Percentiles rank a stretch among this genome's conserved stretches.
Conservation (phyloP, 1,284 basidiomycete genomes). For the Neolentinus lepideus region DNA sequence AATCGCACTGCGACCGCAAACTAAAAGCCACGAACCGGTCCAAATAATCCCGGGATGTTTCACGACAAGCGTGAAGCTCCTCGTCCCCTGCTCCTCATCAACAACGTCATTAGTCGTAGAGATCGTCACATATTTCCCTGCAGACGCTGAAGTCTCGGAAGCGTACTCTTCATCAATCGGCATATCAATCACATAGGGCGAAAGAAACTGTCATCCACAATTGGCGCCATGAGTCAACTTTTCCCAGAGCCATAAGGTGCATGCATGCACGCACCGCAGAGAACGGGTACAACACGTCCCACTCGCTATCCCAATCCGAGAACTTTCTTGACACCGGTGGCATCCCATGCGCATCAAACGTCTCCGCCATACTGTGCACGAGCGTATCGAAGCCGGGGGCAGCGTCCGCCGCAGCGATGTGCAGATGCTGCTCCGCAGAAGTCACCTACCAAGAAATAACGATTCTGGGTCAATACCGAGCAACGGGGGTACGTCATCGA, state of each 20-base stretch:
- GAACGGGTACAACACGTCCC: slow-evolving; percentile 87
- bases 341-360: slow-evolving; percentile 44
- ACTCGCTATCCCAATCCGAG: slow-evolving; percentile 69
- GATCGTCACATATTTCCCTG: slow-evolving; percentile 46
- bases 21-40: slow-evolving; percentile 56
- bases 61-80: slow-evolving; percentile 67
- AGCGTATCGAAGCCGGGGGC: slow-evolving; percentile 70
- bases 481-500: not conserved
- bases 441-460: slow-evolving; percentile 64
- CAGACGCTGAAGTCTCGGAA: slow-evolving; percentile 39
- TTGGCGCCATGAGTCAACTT: not conserved
- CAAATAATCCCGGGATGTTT: slow-evolving; percentile 85
- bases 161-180: slow-evolving; percentile 41
- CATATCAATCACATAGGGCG: slow-evolving; percentile 69
- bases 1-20: slow-evolving; percentile 1
- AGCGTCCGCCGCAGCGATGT: slow-evolving; percentile 80
- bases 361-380: slow-evolving; percentile 51
- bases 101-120: slow-evolving; percentile 53
- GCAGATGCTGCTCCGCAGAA: slow-evolving; percentile 66
- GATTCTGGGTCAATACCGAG: not conserved
- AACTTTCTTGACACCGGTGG: slow-evolving; percentile 45
- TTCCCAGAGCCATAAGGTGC: not conserved
- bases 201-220: slow-evolving; percentile 69
- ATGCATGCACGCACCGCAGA: slow-evolving; percentile 47
- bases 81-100: slow-evolving; percentile 53